Base-by-base conservation (phyloP, 257 asterid genomes). In the Salvia splendens region DNA sequence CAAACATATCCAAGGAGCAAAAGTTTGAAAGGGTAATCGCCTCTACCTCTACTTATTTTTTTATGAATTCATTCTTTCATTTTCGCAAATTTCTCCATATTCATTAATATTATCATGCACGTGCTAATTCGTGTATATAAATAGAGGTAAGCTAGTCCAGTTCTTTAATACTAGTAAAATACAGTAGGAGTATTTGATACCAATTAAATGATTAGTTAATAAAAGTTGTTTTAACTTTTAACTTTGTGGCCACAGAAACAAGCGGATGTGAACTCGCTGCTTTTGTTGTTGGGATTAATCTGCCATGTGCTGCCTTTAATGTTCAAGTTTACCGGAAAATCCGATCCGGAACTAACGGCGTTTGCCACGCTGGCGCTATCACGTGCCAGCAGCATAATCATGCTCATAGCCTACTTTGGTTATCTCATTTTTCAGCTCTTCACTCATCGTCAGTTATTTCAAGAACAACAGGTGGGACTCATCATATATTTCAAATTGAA, bases 371-470 rank as follows among this genome's bases (percentile, higher is more conserved):
- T 93, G 0, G 75, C 67, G 4, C 70, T 93, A 51, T 93, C 99
- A 0, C 72, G 99, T 69, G 92, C 83, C 1, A 86, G 94, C 62
- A 75, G 95, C 79, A 61, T 93, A 52, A 24, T 90, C 48, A 93
- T 93, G 99, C 82, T 93, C 12, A 45, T 86, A 3, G 99, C 96
- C 3, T 90, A 93, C 71, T 1, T 85, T 9, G 90, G 84, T 8
- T 90, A 90, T 68, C 85, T 93, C 8, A 61, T 85, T 38, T 93
- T 90, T 88, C 97, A 90, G 49, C 68, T 93, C 42, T 86, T 88
- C 88, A 93, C 96, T 8, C 97, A 90, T 69, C 74, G 95, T 3
- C 92, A 81, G 50, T 51, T 85, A 9, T 93, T 90, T 54, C 92
- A 93, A 50, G 43, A 38, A 2, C 77, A 81, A 9, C 81, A 64